phyloP scores from a whole-genome alignment of 169 alveolate genomes.

The Plasmodium fragile region DNA sequence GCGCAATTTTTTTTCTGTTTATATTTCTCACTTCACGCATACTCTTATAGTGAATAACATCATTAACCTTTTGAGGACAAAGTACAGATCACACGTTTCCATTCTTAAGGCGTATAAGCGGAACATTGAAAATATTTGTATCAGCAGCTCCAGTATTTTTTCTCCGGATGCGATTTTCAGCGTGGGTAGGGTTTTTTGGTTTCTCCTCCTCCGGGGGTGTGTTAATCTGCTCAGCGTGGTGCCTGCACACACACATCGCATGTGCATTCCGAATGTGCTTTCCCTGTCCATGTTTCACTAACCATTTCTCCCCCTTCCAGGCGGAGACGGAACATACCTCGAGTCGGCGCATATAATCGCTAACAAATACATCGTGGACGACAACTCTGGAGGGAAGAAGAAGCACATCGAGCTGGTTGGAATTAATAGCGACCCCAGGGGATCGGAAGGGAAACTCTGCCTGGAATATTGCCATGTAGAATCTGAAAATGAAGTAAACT shows the following conservation, averaged over 20 bases:
- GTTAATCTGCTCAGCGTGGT: background rate
- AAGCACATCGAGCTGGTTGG: conserved; percentile 49
- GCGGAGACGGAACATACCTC: conserved; percentile 69
- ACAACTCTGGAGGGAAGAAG: conserved; percentile 4
- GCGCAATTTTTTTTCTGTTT: conserved; percentile 24
- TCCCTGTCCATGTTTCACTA: no score
- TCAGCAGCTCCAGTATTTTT: conserved; percentile 60
- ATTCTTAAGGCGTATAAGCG: conserved; percentile 49
- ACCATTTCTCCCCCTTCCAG: conserved; percentile 1
- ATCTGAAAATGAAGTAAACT: background rate
- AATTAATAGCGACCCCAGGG: conserved; percentile 57
- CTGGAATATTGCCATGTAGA: conserved; percentile 10
- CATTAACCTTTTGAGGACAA: conserved; percentile 34
- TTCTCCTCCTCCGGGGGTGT: no score
- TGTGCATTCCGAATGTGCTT: background rate
- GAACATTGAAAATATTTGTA: conserved; percentile 42
- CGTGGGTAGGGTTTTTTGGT: conserved; percentile 64
- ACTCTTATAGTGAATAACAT: conserved; percentile 66
- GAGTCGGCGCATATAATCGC: conserved; percentile 72
- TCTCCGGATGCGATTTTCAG: conserved; percentile 72
- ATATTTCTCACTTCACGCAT: conserved; percentile 66
- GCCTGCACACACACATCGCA: background rate
- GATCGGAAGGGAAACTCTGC: conserved; percentile 69
- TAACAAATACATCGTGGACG: conserved; percentile 32
- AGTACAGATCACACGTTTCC: conserved; percentile 40